Evolutionary conservation across 495 filamentous ascomycete species (phyloP), one percentile per base, ranked within the genome.

Genomic region (Aspergillus sparsus): DNA sequence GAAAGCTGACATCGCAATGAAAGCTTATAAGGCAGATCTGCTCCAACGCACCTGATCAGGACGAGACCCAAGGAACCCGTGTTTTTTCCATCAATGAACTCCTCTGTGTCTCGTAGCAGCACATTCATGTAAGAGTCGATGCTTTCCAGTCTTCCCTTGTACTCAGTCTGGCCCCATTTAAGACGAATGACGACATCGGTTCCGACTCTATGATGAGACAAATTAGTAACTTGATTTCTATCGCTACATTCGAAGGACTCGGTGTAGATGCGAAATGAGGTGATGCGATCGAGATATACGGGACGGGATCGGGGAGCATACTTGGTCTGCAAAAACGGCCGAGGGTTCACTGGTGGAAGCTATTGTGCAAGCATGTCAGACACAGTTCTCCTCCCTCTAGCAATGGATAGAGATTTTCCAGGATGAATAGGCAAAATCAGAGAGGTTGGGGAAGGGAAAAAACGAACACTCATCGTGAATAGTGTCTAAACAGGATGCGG

Each of bases 41-140:
- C 5, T 47, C 6, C 18, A 60, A 74, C 77, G 58, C 71, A 96
- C 91, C 94, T 82, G 64, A 98, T 98, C 65, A 98, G 71, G 51
- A 98, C 94, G 73, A 96, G 86, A 16, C 94, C 94, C 69, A 98
- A 75, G 60, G 79, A 80, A 49, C 90, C 92, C 34, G 89, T 90
- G 68, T 83, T 87, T 83, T 94, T 91, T 55, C 89, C 90, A 75
- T 94, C 87, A 63, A 97, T 88, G 77, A 84, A 96, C 70, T 98
- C 95, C 77, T 95, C 90, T 50, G 94, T 91, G 66, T 87, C 85
- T 66, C 83, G 83, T 53, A 98, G 83, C 75, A 97, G 90, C 62
- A 98, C 86, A 78, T 98, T 98, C 93, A 98, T 97, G 83, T 98
- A 98, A 67, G 89, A 92, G 79, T 98, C 94, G 64, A 96, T 89